Conservation (phyloP, 2,329 filamentous ascomycete species). For the Magnaporthales sp. region DNA sequence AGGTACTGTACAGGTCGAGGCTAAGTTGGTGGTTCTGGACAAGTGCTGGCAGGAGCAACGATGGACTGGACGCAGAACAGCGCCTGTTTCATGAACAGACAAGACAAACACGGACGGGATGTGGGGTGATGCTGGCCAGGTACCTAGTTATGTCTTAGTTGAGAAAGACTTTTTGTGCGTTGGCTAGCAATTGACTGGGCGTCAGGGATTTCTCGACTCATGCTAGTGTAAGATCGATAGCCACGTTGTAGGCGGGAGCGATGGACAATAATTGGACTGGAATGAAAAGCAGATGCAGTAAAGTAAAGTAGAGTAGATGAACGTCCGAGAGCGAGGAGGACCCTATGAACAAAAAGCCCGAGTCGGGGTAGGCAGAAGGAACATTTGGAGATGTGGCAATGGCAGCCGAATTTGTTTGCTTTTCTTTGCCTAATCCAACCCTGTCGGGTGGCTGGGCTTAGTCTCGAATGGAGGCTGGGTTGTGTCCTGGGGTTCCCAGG, state of each 20-base stretch:
- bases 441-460: background rate
- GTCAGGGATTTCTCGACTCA: too few relatives aligned
- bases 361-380: background rate
- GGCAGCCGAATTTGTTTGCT: background rate
- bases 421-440: background rate
- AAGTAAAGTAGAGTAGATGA: background rate
- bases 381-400: background rate
- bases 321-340: background rate
- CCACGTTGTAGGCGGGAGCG: too few relatives aligned
- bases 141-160: background rate
- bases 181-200: background rate
- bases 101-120: background rate
- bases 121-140: too few relatives aligned
- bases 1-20: background rate
- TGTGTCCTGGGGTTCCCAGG: too few relatives aligned
- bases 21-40: background rate
- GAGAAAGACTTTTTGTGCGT: too few relatives aligned
- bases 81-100: background rate
- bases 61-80: background rate
- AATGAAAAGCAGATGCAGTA: background rate
- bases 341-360: background rate
- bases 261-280: background rate
- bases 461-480: background rate
- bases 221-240: too few relatives aligned
- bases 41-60: background rate